Conservation (phyloP, 306 rosid species). For the Ceratonia siliqua region DNA sequence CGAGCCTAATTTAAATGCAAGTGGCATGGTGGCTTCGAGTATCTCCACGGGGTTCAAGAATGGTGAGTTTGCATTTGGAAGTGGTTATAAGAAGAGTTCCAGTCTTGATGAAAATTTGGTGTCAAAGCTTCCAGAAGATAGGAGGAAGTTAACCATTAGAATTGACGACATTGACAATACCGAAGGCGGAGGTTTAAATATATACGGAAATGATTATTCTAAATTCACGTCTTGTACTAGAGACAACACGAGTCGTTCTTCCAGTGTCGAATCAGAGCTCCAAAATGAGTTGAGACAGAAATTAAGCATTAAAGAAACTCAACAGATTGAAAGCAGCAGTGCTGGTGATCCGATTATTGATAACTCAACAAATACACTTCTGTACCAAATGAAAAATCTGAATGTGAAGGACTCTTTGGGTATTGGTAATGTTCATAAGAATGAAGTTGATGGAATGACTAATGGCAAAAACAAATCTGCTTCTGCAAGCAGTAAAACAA, state of each 20-base stretch:
- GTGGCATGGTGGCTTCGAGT: neutral
- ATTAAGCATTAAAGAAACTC: constrained; percentile 46
- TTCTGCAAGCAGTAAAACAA: constrained; percentile 21
- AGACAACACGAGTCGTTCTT: constrained; percentile 41
- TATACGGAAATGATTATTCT: constrained; percentile 28
- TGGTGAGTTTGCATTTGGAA: constrained; percentile 25
- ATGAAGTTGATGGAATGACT: constrained; percentile 22
- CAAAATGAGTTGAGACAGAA: constrained; percentile 57
- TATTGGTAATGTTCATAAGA: constrained; percentile 19
- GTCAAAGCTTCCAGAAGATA: constrained; percentile 54
- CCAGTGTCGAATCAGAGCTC: constrained; percentile 49
- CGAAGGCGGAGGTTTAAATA: constrained; percentile 30
- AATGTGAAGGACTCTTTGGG: constrained; percentile 45
- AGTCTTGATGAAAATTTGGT: constrained; percentile 31
- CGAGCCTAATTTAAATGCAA: constrained; percentile 21
- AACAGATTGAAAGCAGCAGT: constrained; percentile 19
- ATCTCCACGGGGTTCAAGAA: neutral
- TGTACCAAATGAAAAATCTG: constrained; percentile 56
- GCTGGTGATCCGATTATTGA: constrained; percentile 25
- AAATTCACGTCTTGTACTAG: constrained; percentile 8
- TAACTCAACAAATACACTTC: constrained; percentile 40
- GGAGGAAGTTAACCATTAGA: constrained; percentile 57
- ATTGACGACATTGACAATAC: constrained; percentile 25
- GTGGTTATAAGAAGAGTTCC: neutral
- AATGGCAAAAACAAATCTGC: constrained; percentile 18